Evolutionary conservation across 768 basidiomycete genomes (phyloP), one percentile per base, ranked within the genome.

Genomic region (Xerocomellus chrysenteron): DNA sequence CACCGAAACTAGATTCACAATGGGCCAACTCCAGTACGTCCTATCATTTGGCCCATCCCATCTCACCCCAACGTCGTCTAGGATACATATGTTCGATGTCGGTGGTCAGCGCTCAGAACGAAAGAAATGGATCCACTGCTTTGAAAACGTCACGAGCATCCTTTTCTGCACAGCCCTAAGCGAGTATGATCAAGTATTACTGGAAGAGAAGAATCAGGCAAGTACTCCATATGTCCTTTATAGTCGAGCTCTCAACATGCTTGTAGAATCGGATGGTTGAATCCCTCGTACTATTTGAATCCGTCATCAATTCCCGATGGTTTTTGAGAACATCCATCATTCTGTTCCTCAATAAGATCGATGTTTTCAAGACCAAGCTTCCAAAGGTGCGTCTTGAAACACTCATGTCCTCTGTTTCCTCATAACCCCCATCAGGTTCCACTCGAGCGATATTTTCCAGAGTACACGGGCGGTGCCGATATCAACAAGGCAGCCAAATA

Each of bases 401-500:
- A 5, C 0, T 26, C 11, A 5, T 11, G 1, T 33, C 6, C 6
- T 8, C 4, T 17, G 1, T 35, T 19, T 33, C 10, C 50, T 65
- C 21, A 46, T 26, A 4, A 21, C 7, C 1, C 21, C 8, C 1
- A 13, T 16, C 63, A 87, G 86, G 82, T 88, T 0, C 88, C 88
- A 4, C 72, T 92, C n/a, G 87, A 89, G 58, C 75, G 77, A 42
- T 88, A 88, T 69, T 94, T 94, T 71, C 85, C 91, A 5, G 93
- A 94, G 66, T 95, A 95, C 70, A 89, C 90, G 1, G 92, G 92
- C 33, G 92, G 92, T 5, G 72, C 86, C 4, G 91, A 95, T 65
- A 90, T 95, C 71, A 94, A 93, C 76, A 95, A 95, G 71, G 93
- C 92, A 2, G 92, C 94, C 0, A 94, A 94, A 64, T 96, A 92